Evolutionary conservation across 2,329 filamentous ascomycete species (phyloP), one percentile per base, ranked within the genome.

Genomic region (Microdochium trichocladiopsis): DNA sequence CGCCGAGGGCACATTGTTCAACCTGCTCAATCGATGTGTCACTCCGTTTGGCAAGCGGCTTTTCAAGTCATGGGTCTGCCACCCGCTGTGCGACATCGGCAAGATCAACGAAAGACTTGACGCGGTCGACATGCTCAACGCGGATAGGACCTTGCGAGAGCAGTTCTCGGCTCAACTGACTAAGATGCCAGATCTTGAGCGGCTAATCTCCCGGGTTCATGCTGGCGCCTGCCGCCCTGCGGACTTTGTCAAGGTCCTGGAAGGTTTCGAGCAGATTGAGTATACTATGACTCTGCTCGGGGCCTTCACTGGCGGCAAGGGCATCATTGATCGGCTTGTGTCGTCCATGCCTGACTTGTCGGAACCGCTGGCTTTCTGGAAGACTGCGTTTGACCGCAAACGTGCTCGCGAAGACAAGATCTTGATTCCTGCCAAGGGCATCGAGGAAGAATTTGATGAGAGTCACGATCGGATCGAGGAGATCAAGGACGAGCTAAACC

Each of bases 211-310:
- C 24, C 87, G 94, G 9, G 87, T 99, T 11, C 94, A 99, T 63
- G 94, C 94, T 1, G 89, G 90, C 1, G 84, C 84, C n/a, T 96
- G 92, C 72, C 90, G 85, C 63, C 82, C 91, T 0, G 88, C 94
- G 52, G 94, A 99, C 65, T 99, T 99, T 66, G 84, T 97, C 47
- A 88, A 86, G 48, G 93, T 97, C 0, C 76, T 99, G 0, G 92
- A 97, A 67, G 94, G 94, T 0, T 99, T 96, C 60, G 94, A 97
- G 72, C 93, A 96, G 69, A 97, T 99, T 47, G 91, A 96, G 57
- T 94, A 96, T 66, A 95, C 92, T 1, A 90, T 96, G 79, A 81
- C 83, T 50, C 77, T 97, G 22, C 78, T 97, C 1, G 77, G 80
- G 48, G 79, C 85, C 9, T 88, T 88, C 60, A 83, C 86, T 51